Evolutionary conservation across 345 rosid genomes (phyloP).

Genomic region (Dipteronia dyeriana): DNA sequence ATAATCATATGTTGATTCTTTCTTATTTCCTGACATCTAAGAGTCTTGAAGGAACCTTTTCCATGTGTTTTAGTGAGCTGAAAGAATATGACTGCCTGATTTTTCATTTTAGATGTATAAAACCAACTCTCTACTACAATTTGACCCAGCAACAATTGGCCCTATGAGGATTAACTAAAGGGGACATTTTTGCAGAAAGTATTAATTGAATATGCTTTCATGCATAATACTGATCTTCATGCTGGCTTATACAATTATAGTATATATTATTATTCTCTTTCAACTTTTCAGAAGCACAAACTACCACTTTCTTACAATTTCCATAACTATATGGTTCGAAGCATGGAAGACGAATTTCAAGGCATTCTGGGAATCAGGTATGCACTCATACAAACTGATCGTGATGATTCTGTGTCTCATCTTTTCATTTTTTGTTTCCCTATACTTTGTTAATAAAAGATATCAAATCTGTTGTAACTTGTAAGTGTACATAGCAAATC

Average conservation of each 20-base stretch:
- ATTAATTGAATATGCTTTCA: neutral
- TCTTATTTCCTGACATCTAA: neutral
- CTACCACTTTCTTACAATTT: constrained; percentile 84
- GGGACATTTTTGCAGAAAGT: too few relatives aligned
- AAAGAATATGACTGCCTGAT: neutral
- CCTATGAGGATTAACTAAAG: too few relatives aligned
- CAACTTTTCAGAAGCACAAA: constrained; percentile 71
- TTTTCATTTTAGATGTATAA: too few relatives aligned
- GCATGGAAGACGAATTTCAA: constrained; percentile 99
- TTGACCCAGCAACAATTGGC: too few relatives aligned
- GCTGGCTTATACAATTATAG: neutral
- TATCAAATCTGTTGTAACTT: neutral
- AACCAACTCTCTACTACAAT: too few relatives aligned
- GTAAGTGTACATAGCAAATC: neutral
- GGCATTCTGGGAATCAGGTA: constrained; percentile 93
- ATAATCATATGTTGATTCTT: neutral
- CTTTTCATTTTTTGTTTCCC: neutral
- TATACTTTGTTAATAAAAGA: neutral
- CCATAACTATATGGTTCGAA: constrained; percentile 88
- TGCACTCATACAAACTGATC: constrained; percentile 10
- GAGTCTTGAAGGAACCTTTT: neutral
- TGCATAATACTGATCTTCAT: neutral
- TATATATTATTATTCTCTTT: neutral
- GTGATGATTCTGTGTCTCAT: neutral
- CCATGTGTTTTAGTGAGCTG: neutral